Evolutionary conservation across 768 basidiomycete species (phyloP).

Genomic region (Lactarius akahatsu): DNA sequence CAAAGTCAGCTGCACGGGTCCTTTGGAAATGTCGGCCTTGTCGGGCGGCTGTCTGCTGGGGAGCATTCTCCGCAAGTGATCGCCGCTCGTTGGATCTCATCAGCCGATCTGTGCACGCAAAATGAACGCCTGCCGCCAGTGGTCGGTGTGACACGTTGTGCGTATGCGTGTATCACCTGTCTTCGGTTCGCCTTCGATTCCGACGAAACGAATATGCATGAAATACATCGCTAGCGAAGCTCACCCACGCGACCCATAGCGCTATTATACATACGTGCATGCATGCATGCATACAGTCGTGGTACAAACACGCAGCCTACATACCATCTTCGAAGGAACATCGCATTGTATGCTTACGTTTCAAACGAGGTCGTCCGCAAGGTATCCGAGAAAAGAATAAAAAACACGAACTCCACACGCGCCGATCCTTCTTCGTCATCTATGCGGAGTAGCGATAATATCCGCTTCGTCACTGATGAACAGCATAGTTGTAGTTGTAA

Average conservation of each 20-base stretch:
- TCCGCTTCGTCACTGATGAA: neutral
- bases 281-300: neutral
- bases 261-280: neutral
- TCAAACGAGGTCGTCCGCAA: slow-evolving; percentile 12
- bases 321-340: neutral
- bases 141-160: slow-evolving; percentile 22
- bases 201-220: slow-evolving; percentile 3
- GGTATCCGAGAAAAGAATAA: slow-evolving; percentile 8
- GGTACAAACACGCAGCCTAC: neutral
- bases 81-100: slow-evolving; percentile 21
- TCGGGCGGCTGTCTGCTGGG: slow-evolving; percentile 10
- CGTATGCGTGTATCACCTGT: slow-evolving; percentile 12
- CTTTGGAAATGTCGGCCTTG: neutral
- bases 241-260: neutral
- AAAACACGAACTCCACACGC: slow-evolving; percentile 13
- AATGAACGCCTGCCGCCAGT: slow-evolving; percentile 21
- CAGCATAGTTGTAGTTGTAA: slow-evolving; percentile 9
- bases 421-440: slow-evolving; percentile 17
- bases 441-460: neutral
- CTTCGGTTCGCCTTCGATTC: neutral
- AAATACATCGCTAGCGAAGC: neutral
- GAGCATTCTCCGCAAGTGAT: slow-evolving; percentile 12
- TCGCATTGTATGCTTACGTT: slow-evolving; percentile 3
- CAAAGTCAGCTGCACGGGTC: slow-evolving; percentile 3
- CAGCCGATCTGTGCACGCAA: slow-evolving; percentile 22